Evolutionary conservation across 2,329 filamentous ascomycete genomes (phyloP), one percentile per base, ranked within the genome.

Genomic region (Lasiodiplodia citricola): DNA sequence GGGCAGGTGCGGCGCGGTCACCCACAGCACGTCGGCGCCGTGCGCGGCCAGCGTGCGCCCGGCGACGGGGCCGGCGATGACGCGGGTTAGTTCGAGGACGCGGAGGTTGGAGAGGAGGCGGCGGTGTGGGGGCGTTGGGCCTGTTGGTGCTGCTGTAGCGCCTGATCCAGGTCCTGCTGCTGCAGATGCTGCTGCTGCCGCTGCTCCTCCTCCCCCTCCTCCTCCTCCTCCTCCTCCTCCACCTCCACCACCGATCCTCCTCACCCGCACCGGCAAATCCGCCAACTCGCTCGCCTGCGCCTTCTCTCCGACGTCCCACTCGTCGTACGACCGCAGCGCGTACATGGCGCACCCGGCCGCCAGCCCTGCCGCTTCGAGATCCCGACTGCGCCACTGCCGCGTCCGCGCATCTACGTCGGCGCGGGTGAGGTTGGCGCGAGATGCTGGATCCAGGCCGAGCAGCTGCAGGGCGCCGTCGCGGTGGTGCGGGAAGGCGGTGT

Each of bases 401-500:
- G 83, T 80, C 65, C 78, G 77, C 16, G 72, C 71, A 0, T 78
- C 79, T 0, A 86, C 80, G 1, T 83, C 80, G 0, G 78, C 73
- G 51, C 81, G 79, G 10, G 73, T 77, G 2, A 81, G 78, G 31
- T 71, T 70, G 0, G 68, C 66, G 0, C 74, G 56, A 5, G 38
- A 18, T 3, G 41, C 7, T 0, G 41, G 41, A 2, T 47, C 41
- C 5, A 86, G 73, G 0, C 80, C 81, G 0, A 89, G 76, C 0
- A 88, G 75, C 2, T 74, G 69, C 3, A 85, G 74, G 0, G 83
- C 80, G 3, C 82, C 83, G 2, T 77, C 35, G 0, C 81, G 80
- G 69, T 89, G 87, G 63, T 87, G 82, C 0, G 82, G 79, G 67
- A 88, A 88, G 0, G 74, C 74, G 66, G 88, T 87, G 70, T 89